Conservation (phyloP, 345 rosid genomes). For the Clarkia xantiana region DNA sequence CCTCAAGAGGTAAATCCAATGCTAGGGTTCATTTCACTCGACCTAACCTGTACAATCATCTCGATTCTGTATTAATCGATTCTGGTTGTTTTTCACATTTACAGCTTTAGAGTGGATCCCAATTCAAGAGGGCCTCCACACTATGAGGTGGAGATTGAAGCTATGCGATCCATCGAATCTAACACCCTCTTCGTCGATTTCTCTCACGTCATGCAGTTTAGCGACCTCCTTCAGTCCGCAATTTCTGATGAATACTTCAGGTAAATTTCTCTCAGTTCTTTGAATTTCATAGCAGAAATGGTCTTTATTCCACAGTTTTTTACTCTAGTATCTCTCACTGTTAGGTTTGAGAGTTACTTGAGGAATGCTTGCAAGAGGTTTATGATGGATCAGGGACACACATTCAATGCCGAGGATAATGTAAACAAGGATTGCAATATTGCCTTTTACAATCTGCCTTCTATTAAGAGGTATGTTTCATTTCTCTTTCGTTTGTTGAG, state of each 20-base stretch:
- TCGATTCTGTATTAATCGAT: not conserved
- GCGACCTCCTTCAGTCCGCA: slow-evolving; percentile 68
- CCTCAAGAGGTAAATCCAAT: slow-evolving; percentile 48
- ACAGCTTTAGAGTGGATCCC: slow-evolving; percentile 49
- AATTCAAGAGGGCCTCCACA: slow-evolving; percentile 27
- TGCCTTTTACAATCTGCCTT: slow-evolving; percentile 80
- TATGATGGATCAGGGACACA: slow-evolving; percentile 65
- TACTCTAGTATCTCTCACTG: slow-evolving; percentile 7
- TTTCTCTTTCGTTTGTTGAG: not conserved
- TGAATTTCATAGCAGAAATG: no score
- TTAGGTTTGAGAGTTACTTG: slow-evolving; percentile 55
- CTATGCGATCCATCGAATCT: slow-evolving; percentile 56
- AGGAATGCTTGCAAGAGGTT: slow-evolving; percentile 89
- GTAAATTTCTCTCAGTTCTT: slow-evolving; percentile 14
- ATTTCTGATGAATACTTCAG: slow-evolving; percentile 75
- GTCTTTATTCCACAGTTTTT: not conserved
- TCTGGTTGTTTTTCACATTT: not conserved
- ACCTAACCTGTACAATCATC: not conserved
- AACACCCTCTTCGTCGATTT: slow-evolving; percentile 79
- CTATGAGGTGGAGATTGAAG: slow-evolving; percentile 64
- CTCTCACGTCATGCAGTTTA: slow-evolving; percentile 71
- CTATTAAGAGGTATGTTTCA: slow-evolving; percentile 40
- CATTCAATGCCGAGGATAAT: slow-evolving; percentile 57
- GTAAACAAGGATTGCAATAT: slow-evolving; percentile 72
- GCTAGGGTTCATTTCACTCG: not conserved